Percentiles rank a stretch among this genome's conserved stretches.
Evolutionary conservation across 1,284 basidiomycete genomes (phyloP).

Genomic region (Malassezia sp.): DNA sequence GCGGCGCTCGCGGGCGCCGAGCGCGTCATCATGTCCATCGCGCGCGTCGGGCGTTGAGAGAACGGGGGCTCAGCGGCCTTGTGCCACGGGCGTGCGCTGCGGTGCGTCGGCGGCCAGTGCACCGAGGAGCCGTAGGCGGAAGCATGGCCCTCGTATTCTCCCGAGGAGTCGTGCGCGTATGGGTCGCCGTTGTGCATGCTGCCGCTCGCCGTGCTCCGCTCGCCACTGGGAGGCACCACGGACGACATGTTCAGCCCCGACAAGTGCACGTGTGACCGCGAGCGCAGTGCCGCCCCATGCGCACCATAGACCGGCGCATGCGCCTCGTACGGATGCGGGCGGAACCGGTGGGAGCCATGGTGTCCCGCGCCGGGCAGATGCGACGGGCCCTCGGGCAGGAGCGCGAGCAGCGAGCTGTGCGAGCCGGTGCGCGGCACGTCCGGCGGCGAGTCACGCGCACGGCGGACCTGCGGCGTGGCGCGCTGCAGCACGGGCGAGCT

Average conservation of each 20-base stretch:
- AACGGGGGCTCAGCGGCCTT: too few relatives aligned
- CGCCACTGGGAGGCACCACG: conserved; percentile 27
- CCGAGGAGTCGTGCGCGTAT: conserved; percentile 19
- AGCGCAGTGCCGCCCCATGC: conserved; percentile 20
- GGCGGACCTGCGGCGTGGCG: not conserved
- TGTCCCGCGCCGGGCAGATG: conserved; percentile 37
- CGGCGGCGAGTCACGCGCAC: too few relatives aligned
- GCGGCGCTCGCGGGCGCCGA: conserved; percentile 19
- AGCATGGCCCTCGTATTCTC: not conserved
- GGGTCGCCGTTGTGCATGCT: conserved; percentile 19
- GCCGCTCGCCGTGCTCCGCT: conserved; percentile 38
- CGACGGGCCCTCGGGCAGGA: conserved; percentile 30
- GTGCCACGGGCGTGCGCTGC: not conserved
- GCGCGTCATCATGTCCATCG: conserved; percentile 4
- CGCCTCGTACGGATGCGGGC: conserved; percentile 40
- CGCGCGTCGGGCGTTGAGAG: too few relatives aligned
- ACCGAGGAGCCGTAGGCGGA: not conserved
- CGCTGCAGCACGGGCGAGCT: conserved; percentile 30
- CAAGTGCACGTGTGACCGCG: conserved; percentile 39
- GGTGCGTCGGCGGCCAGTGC: not conserved
- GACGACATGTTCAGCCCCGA: conserved; percentile 28
- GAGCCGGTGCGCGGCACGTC: conserved; percentile 23
- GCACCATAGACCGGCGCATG: not conserved
- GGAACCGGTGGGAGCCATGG: conserved; percentile 40
- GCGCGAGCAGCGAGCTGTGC: conserved; percentile 12